A percentile compares a stretch with the other conserved stretches of the same genome.
Conservation (phyloP, 208 protist species). For the Porcisia hertigi region DNA sequence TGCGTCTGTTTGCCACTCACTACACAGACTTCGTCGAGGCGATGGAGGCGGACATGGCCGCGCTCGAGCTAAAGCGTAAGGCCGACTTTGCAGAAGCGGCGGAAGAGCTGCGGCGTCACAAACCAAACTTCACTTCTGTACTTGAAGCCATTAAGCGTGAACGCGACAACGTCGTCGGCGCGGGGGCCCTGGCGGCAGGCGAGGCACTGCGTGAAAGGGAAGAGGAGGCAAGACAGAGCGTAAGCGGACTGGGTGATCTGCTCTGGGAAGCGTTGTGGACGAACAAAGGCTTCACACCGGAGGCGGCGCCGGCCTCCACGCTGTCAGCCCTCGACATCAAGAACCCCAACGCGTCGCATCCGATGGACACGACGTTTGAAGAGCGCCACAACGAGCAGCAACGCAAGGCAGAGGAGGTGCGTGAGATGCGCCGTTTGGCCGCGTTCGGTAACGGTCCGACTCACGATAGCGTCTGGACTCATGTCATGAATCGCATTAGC, state of each 20-base stretch:
- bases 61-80: conserved; percentile 34
- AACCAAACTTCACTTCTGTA: conserved; percentile 64
- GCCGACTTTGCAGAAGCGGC: conserved; percentile 46
- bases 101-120: conserved; percentile 41
- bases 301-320: not conserved
- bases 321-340: conserved; percentile 16
- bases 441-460: not conserved
- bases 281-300: conserved; percentile 9
- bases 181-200: not conserved
- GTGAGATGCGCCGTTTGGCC: conserved; percentile 49
- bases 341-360: conserved; percentile 29
- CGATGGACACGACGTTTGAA: conserved; percentile 85
- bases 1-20: conserved; percentile 60
- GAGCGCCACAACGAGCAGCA: conserved; percentile 26
- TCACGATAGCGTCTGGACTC: not conserved
- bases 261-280: conserved; percentile 25
- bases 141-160: conserved; percentile 54
- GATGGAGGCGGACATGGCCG: conserved; percentile 55
- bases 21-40: conserved; percentile 77
- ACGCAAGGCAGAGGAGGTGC: conserved; percentile 28
- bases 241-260: conserved; percentile 7
- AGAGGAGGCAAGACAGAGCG: not conserved
- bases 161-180: conserved; percentile 32
- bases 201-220: conserved; percentile 4
- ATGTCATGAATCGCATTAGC: conserved; percentile 53